These are phyloP conservation scores for Penicillium antarcticum DNA, from an alignment of 495 filamentous ascomycete genomes.

Conservation along the genomic window DNA sequence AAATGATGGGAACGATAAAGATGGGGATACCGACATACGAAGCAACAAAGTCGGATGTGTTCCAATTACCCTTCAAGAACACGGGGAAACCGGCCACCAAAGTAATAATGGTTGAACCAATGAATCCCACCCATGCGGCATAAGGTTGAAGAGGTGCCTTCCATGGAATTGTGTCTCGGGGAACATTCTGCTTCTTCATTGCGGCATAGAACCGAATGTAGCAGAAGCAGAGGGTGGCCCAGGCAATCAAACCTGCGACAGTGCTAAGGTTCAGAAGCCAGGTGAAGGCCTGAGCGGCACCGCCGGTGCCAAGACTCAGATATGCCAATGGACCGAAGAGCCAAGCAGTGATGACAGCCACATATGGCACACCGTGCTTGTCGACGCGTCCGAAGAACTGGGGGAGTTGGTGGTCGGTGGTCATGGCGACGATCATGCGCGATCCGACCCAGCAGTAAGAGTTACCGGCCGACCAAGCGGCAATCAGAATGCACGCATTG, in stretches of 20 bases:
- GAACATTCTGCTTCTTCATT: constrained; percentile 55
- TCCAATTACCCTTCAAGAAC: constrained; percentile 36
- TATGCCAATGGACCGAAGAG: constrained; percentile 31
- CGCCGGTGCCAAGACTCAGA: constrained; percentile 39
- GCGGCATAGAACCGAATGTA: constrained; percentile 62
- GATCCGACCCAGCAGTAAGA: constrained; percentile 37
- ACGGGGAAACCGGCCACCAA: constrained; percentile 41
- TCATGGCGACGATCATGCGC: constrained; percentile 38
- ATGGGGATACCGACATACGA: constrained; percentile 56
- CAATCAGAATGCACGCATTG: constrained; percentile 70
- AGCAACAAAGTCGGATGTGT: constrained; percentile 49
- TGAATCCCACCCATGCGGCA: constrained; percentile 56
- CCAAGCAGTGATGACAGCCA: constrained; percentile 30
- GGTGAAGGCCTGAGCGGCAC: constrained; percentile 46
- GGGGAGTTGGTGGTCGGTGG: constrained; percentile 33
- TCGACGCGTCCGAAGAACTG: constrained; percentile 31
- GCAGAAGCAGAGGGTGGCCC: constrained; percentile 56
- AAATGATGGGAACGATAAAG: constrained; percentile 54
- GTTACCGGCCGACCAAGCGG: constrained; percentile 69
- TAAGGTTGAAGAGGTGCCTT: constrained; percentile 59
- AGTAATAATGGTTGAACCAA: constrained; percentile 50
- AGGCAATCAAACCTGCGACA: constrained; percentile 59
- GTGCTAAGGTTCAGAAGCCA: constrained; percentile 62
- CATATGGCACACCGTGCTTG: constrained; percentile 34
- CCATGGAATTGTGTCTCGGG: constrained; percentile 54